A percentile compares a stretch with the other conserved stretches of the same genome.
Evolutionary conservation across 2,329 filamentous ascomycete species (phyloP).

Genomic region (Emergomyces africanus): DNA sequence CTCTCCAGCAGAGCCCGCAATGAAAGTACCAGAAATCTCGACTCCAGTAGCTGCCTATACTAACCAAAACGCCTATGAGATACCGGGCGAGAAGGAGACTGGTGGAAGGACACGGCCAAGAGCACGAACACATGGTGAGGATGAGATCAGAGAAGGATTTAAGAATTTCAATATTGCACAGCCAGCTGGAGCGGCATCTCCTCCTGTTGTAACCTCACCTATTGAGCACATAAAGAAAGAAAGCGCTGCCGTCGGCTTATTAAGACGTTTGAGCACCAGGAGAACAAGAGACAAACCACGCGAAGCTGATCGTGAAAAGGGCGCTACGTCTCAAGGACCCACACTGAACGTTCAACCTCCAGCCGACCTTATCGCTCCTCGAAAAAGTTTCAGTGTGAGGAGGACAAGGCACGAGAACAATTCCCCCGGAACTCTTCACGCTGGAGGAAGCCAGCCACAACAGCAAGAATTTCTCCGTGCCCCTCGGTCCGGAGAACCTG

Average conservation of each 20-base stretch:
- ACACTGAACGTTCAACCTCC: slow-evolving; percentile 72
- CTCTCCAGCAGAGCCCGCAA: slow-evolving; percentile 41
- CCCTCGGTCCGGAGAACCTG: slow-evolving; percentile 48
- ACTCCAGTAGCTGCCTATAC: slow-evolving; percentile 81
- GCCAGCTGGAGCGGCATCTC: slow-evolving; percentile 34
- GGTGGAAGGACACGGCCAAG: slow-evolving; percentile 72
- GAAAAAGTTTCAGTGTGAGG: slow-evolving; percentile 82
- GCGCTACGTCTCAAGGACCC: slow-evolving; percentile 55
- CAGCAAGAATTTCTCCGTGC: slow-evolving; percentile 69
- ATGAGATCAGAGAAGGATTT: slow-evolving; percentile 65
- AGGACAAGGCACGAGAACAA: slow-evolving; percentile 43
- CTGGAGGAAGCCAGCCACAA: slow-evolving; percentile 51
- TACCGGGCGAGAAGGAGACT: slow-evolving; percentile 77
- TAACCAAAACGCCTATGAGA: slow-evolving; percentile 71
- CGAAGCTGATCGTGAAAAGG: slow-evolving; percentile 32
- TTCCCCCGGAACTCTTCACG: slow-evolving; percentile 43
- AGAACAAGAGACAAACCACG: slow-evolving; percentile 47
- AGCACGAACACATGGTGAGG: slow-evolving; percentile 87
- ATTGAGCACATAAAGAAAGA: slow-evolving; percentile 63
- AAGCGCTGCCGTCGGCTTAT: slow-evolving; percentile 68
- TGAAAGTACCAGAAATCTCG: slow-evolving; percentile 60
- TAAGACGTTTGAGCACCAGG: slow-evolving; percentile 86
- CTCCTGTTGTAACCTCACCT: slow-evolving; percentile 44
- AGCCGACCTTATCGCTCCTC: slow-evolving; percentile 52
- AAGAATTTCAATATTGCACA: slow-evolving; percentile 50